Evolutionary conservation across 768 basidiomycete genomes (phyloP), one percentile per base, ranked within the genome.

Genomic region (Lepiota venenata): DNA sequence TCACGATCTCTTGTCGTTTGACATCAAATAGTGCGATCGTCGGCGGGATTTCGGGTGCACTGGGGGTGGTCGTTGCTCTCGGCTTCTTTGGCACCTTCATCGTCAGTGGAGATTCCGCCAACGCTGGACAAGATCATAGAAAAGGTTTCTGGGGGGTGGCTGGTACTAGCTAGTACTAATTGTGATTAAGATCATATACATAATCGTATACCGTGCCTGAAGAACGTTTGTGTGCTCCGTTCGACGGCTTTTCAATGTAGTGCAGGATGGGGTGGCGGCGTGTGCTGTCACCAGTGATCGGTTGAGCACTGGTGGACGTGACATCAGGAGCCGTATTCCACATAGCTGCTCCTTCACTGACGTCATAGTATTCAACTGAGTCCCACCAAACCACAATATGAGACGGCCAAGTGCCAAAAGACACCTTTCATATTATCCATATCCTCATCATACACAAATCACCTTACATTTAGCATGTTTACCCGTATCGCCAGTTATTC

Each of bases 361-460:
- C 53, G 53, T 55, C 53, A 55, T 55, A 25, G 25, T 25, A 32
- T 3, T 14, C 46, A 16, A 48, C 27, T 4, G 11, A 22, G 41
- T 36, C 27, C 16, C 35, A 43, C 14, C 42, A 20, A 27, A 16
- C 18, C 15, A 10, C 20, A 37, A 48, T 25, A 36, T 6, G 12
- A 7, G 38, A 18, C 36, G 2, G 46, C 46, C 15, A 12, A 36
- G 32, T 32, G 10, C n/a, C 16, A 36, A 12, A 12, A 11, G 10
- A 18, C 15, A n/a, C 5, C 32, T 35, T 12, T 16, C 38, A 32
- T 16, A 16, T 6, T 20, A 46, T 25, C 36, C 37, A 22, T n/a
- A 15, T 35, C 41, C 15, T 38, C 15, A 15, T 25, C n/a, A 6
- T 15, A 16, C 11, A 6, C 46, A 22, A 20, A 1, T n/a, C 1